Evolutionary conservation across 2,329 filamentous ascomycete genomes (phyloP).

Genomic region (Triangularia setosa): DNA sequence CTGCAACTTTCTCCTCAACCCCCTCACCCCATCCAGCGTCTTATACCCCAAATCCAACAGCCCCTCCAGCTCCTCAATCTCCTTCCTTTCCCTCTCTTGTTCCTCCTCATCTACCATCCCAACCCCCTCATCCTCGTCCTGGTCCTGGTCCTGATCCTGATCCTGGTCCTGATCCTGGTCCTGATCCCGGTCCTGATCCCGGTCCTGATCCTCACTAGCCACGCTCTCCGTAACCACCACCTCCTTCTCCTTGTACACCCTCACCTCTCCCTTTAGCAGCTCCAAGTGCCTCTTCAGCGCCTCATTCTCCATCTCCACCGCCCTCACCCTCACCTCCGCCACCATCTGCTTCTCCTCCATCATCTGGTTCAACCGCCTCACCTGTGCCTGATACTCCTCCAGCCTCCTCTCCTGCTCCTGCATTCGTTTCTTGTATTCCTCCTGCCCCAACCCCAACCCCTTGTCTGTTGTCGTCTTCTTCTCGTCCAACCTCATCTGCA

Average conservation of each 20-base stretch:
- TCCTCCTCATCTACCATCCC: constrained; percentile 28
- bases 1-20: neutral
- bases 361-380: constrained; percentile 83
- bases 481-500: constrained; percentile 73
- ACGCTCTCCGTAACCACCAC: constrained; percentile 5
- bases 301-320: constrained; percentile 85
- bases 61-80: constrained; percentile 28
- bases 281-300: constrained; percentile 82
- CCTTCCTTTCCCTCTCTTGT: constrained; percentile 20
- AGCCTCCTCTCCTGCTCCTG: constrained; percentile 66
- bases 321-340: constrained; percentile 89
- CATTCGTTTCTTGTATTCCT: constrained; percentile 92
- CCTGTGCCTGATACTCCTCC: constrained; percentile 91
- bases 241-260: constrained; percentile 73
- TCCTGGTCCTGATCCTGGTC: too few relatives aligned
- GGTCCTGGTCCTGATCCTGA: constrained; percentile 28
- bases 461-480: constrained; percentile 41
- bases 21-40: neutral
- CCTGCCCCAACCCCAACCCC: constrained; percentile 79
- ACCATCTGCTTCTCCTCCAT: constrained; percentile 94
- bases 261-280: constrained; percentile 78
- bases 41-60: neutral
- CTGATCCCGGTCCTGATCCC: too few relatives aligned
- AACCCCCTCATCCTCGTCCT: constrained; percentile 29
- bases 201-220: constrained; percentile 26